Base-by-base conservation (phyloP, 2,329 filamentous ascomycete genomes). In the Raffaelea arxii region DNA sequence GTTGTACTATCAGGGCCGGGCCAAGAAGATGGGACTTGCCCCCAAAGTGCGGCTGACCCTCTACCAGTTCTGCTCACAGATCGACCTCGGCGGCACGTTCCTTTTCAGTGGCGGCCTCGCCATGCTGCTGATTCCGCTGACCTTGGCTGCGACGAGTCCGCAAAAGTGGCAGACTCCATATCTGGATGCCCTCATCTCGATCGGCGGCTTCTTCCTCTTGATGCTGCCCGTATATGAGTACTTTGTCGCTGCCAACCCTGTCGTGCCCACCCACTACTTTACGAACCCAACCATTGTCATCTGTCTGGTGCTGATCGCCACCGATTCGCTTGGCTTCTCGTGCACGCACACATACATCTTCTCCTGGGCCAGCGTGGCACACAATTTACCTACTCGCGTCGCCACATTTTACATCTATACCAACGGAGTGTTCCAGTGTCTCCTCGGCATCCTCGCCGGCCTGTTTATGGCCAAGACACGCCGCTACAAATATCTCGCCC, bases 301-400 rank as follows among this genome's bases (percentile, higher is more conserved):
- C 14, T 63, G 63, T 14, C 58, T 67, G 10, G 42, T 67, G 1
- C 57, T 71, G 12, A 63, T 63, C 11, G 56, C 64, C 11, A 54
- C 67, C 27, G 71, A 75, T 51, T 60, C 61, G 5, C 53, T 73
- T 38, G 67, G 65, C 14, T 71, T 71, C 52, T 52, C 57, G 16
- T 60, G 59, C 40, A 72, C 69, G 0, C 69, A 74, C 53, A 66
- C 67, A 6, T 73, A 72, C 53, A 59, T 74, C 6, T 71, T 71
- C 51, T 55, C 67, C 23, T 74, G 70, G 71, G 61, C 61, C 0
- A 64, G 62, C 7, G 63, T 72, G 3, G 63, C 68, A 0, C 66
- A 67, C 43, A 60, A 63, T 44, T 64, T 69, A 40, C 59, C 58
- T 1, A 56, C 66, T 1, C 59, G 64, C 7, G 57, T 65, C 44